phyloP scores from a whole-genome alignment of 2,329 filamentous ascomycete species.

The Fusarium marasasianum region DNA sequence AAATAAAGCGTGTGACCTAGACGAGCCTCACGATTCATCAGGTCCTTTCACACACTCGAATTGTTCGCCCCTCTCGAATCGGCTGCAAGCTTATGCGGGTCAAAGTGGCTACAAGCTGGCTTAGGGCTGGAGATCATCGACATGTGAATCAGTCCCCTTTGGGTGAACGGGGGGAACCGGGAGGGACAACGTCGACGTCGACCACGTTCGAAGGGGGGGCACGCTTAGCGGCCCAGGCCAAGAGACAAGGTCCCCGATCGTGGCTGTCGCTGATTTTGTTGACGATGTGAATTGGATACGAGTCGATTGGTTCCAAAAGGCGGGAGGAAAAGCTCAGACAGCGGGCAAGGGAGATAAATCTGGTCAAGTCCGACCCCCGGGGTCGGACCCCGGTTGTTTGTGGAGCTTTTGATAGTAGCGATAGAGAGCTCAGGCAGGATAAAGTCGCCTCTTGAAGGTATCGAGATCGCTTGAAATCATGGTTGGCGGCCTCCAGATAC shows the following conservation, averaged over 20 bases:
- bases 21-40: constrained; percentile 7
- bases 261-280: constrained; percentile 28
- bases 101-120: constrained; percentile 26
- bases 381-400: constrained; percentile 19
- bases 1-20: constrained; percentile 4
- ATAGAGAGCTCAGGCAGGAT: neutral
- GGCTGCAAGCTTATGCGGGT: constrained; percentile 35
- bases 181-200: constrained; percentile 28
- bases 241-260: constrained; percentile 8
- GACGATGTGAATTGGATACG: constrained; percentile 30
- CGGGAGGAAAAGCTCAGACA: constrained; percentile 20
- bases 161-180: constrained; percentile 38
- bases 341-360: constrained; percentile 29
- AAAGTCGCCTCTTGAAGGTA: neutral
- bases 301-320: constrained; percentile 26
- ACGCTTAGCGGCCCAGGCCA: constrained; percentile 12
- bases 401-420: constrained; percentile 19
- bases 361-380: constrained; percentile 21
- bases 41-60: neutral
- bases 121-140: constrained; percentile 44
- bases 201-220: constrained; percentile 13
- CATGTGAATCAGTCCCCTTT: constrained; percentile 39
- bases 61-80: constrained; percentile 21
- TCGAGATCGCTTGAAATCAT: neutral
- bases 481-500: neutral